phyloP scores from a whole-genome alignment of 2,329 filamentous ascomycete genomes.

The Sporothrix variecibatus region DNA sequence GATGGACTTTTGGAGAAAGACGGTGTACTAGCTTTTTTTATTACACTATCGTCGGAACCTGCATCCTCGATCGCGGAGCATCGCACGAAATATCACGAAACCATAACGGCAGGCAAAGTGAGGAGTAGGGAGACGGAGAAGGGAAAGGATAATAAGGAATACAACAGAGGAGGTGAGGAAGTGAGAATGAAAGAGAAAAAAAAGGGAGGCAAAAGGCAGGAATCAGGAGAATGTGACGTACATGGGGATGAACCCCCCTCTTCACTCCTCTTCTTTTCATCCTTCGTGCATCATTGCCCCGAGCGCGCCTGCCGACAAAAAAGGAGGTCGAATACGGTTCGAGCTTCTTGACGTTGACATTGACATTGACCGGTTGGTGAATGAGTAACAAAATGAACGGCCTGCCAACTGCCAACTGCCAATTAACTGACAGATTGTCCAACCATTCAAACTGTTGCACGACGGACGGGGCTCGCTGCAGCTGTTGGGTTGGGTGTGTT shows the following conservation, averaged over 20 bases:
- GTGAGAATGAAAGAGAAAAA: not conserved
- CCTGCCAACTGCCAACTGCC: not conserved
- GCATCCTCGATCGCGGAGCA: not conserved
- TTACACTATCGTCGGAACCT: not conserved
- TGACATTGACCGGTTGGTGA: not conserved
- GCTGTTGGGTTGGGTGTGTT: not conserved
- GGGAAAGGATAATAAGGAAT: not conserved
- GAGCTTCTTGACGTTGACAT: not conserved
- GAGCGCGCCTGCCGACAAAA: not conserved
- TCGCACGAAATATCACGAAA: not conserved
- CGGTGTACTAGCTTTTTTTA: not conserved
- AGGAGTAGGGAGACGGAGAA: not conserved
- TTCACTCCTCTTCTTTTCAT: not conserved
- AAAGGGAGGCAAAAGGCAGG: not conserved
- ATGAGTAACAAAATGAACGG: no score
- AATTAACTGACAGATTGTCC: not conserved
- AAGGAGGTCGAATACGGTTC: not conserved
- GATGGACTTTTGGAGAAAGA: slow-evolving; percentile 5
- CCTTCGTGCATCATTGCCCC: not conserved
- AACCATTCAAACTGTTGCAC: not conserved
- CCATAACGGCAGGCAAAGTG: not conserved
- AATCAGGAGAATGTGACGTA: not conserved
- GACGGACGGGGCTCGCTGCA: not conserved
- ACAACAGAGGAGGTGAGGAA: not conserved
- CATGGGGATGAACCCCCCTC: not conserved